phyloP scores from a whole-genome alignment of 495 filamentous ascomycete genomes.

The Penicillium dipodomyicola region DNA sequence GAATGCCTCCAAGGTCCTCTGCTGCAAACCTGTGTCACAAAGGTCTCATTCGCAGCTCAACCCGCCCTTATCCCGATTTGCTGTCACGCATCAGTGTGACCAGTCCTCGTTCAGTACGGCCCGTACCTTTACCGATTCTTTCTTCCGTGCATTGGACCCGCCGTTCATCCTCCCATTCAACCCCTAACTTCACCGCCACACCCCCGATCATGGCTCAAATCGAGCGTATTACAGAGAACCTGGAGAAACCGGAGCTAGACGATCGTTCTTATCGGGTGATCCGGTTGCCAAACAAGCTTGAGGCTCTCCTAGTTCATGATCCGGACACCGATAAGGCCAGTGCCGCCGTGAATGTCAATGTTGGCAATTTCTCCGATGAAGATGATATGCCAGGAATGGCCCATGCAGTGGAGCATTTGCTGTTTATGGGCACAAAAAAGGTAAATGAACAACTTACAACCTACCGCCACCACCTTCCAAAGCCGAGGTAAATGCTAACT shows the following conservation, averaged over 20 bases:
- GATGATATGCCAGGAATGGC: slow-evolving; percentile 91
- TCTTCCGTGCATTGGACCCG: slow-evolving; percentile 20
- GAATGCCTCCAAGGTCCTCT: slow-evolving; percentile 48
- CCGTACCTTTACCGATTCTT: slow-evolving; percentile 20
- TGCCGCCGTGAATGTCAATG: slow-evolving; percentile 92
- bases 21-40: slow-evolving; percentile 34
- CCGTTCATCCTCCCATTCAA: slow-evolving; percentile 25
- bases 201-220: slow-evolving; percentile 47
- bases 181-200: slow-evolving; percentile 25
- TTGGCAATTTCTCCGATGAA: slow-evolving; percentile 89
- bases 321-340: slow-evolving; percentile 95
- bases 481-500: slow-evolving; percentile 15
- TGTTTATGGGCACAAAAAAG: slow-evolving; percentile 99
- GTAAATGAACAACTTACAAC: slow-evolving; percentile 35
- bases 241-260: slow-evolving; percentile 87
- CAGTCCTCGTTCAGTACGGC: slow-evolving; percentile 11
- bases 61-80: slow-evolving; percentile 19
- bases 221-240: slow-evolving; percentile 69
- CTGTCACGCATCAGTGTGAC: slow-evolving; percentile 20
- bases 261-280: slow-evolving; percentile 88
- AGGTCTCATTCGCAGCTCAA: slow-evolving; percentile 28
- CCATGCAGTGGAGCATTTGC: slow-evolving; percentile 85
- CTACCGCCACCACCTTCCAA: background rate
- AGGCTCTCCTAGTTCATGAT: slow-evolving; percentile 92
- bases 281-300: slow-evolving; percentile 80